Base-by-base conservation (phyloP, 1,284 basidiomycete genomes). In the Waitea zeae region DNA sequence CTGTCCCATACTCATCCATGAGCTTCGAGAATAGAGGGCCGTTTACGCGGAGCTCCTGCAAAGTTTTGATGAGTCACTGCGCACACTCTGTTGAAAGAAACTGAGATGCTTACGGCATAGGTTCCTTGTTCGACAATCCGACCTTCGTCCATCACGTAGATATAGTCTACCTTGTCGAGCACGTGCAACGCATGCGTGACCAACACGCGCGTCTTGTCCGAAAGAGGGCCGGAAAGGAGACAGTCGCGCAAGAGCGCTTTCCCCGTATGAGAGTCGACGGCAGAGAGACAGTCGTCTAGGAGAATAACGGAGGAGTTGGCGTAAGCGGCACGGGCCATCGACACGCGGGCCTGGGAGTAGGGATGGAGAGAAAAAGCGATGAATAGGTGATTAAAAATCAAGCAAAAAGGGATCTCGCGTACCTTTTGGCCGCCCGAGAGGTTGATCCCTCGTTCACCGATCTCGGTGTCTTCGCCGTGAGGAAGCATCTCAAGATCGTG, bases 311-410 rank as follows among this genome's bases (percentile, higher is more conserved):
- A 72, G 0, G 80, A 68, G 0, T 67, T 57, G 0, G 80, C 82
- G 48, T 88, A 90, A 1, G 81, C 71, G 1, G 80, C 82, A 3
- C 86, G 62, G 2, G 84, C 86, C 6, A 90, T 58, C 4, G 76
- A 82, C 11, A 90, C 70, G 13, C 87, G 72, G 20, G 84, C 84
- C 84, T 39, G 88, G 77, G 18, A 90, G 78, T 44, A 88, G 76
- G n/a, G n/a, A n/a, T n/a, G n/a, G n/a, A n/a, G n/a, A n/a, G n/a
- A n/a, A n/a, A n/a, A n/a, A n/a, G n/a, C n/a, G 39, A 93, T 79
- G 38, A 88, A 84, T 0, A 81, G 75, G 42, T 82, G 62, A 46
- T 70, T 82, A 57, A 93, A 95, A 39, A 92, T 75, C 0, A 84
- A 76, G 36, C 89, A 73, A 30, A 80, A 83, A 37, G 89, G 78